Conservation (phyloP, 2,329 filamentous ascomycete species). For the Colletotrichum costaricense region DNA sequence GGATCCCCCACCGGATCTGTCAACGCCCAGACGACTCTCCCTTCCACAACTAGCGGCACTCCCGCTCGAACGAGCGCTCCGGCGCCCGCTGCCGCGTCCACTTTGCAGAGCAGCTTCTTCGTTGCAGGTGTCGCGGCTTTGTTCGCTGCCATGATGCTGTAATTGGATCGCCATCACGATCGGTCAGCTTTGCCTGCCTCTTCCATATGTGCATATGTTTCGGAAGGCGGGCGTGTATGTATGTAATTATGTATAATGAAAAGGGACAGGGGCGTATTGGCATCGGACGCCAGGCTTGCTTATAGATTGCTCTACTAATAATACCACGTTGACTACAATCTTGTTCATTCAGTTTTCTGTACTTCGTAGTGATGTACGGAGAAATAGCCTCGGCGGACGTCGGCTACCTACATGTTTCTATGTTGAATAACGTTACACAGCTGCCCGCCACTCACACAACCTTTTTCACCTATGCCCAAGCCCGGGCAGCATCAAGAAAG, state of each 20-base stretch:
- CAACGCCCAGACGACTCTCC: constrained; percentile 34
- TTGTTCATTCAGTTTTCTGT: too few species aligned
- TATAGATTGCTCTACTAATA: constrained; percentile 4
- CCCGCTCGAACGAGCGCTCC: not conserved
- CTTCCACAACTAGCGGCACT: constrained; percentile 49
- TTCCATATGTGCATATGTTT: constrained; percentile 8
- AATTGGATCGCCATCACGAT: not conserved
- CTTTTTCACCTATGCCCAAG: too few species aligned
- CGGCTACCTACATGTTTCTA: too few species aligned
- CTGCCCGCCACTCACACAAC: too few species aligned
- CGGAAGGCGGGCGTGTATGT: not conserved
- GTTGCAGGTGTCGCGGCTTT: constrained; percentile 16
- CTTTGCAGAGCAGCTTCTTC: constrained; percentile 11
- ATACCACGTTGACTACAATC: not conserved
- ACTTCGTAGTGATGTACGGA: not conserved
- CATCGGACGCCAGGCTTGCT: not conserved
- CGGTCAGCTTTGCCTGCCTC: too few species aligned
- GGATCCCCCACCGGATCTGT: constrained; percentile 40
- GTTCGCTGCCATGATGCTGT: constrained; percentile 29
- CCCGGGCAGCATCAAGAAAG: too few species aligned
- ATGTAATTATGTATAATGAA: not conserved
- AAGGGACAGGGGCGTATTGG: not conserved
- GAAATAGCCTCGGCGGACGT: not conserved
- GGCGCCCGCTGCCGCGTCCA: not conserved
- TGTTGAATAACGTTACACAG: too few species aligned